phyloP scores from a whole-genome alignment of 495 filamentous ascomycete species.

The Tetracladium marchalianum region DNA sequence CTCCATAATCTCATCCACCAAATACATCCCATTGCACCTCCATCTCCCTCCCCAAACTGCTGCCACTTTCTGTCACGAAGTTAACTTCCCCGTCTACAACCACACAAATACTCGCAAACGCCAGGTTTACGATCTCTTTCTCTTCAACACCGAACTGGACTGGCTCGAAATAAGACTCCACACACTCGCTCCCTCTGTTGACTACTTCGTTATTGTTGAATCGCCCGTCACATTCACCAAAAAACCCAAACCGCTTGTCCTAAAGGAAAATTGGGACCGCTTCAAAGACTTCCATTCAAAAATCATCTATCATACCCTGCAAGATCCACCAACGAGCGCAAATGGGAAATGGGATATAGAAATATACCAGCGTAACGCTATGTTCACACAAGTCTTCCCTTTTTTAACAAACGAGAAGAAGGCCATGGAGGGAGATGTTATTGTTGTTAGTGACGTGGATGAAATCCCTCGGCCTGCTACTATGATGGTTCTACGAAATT shows the following conservation, averaged over 20 bases:
- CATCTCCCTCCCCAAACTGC: no score
- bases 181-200: slow-evolving; percentile 23
- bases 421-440: slow-evolving; percentile 16
- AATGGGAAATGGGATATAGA: slow-evolving; percentile 21
- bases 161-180: slow-evolving; percentile 33
- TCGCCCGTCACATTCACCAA: slow-evolving; percentile 31
- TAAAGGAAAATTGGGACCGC: slow-evolving; percentile 24
- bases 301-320: slow-evolving; percentile 27
- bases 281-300: slow-evolving; percentile 26
- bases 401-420: slow-evolving; percentile 14
- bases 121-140: slow-evolving; percentile 30
- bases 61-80: no score
- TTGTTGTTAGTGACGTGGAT: slow-evolving; percentile 26
- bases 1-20: no score
- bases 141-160: slow-evolving; percentile 31
- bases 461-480: slow-evolving; percentile 25
- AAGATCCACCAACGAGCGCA: slow-evolving; percentile 11
- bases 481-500: slow-evolving; percentile 26
- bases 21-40: no score
- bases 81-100: neutral
- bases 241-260: slow-evolving; percentile 25
- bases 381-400: slow-evolving; percentile 22
- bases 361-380: slow-evolving; percentile 23
- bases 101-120: slow-evolving; percentile 1
- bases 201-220: slow-evolving; percentile 38